Evolutionary conservation across 179 eudicot species (phyloP).

Genomic region (Silene noctiflora): DNA sequence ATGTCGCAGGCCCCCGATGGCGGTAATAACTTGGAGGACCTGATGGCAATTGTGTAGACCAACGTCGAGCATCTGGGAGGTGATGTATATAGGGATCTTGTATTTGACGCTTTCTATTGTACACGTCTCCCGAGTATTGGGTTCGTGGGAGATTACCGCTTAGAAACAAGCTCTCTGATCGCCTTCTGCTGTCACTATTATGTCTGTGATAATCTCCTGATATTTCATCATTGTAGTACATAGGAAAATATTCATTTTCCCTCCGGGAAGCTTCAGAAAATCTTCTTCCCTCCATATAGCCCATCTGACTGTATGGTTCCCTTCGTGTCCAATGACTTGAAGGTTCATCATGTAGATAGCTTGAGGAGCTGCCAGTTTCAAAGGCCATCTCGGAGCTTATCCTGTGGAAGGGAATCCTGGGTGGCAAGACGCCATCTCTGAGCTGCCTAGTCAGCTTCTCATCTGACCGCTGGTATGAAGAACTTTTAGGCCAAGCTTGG

Average conservation of each 20-base stretch:
- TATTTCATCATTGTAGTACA: conserved; percentile 31
- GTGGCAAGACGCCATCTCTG: conserved; percentile 25
- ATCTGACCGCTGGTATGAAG: conserved; percentile 23
- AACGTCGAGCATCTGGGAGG: conserved; percentile 41
- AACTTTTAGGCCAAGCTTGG: conserved; percentile 22
- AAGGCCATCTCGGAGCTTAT: conserved; percentile 32
- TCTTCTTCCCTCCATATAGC: conserved; percentile 30
- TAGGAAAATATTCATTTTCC: conserved; percentile 36
- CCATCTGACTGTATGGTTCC: conserved; percentile 25
- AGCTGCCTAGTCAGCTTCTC: conserved; percentile 28
- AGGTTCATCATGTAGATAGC: conserved; percentile 33
- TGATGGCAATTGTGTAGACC: conserved; percentile 48
- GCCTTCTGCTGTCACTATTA: conserved; percentile 26
- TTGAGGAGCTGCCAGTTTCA: conserved; percentile 43
- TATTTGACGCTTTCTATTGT: conserved; percentile 29
- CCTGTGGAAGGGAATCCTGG: conserved; percentile 34
- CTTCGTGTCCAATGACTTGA: conserved; percentile 23
- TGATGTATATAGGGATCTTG: conserved; percentile 37
- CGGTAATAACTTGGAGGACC: conserved; percentile 18
- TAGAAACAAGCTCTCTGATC: conserved; percentile 28
- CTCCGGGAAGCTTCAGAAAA: conserved; percentile 26
- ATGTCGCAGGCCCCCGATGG: conserved; percentile 26
- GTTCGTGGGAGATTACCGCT: conserved; percentile 28
- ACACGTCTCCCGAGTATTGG: conserved; percentile 52
- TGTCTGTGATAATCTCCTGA: conserved; percentile 34